A percentile compares a stretch with the other conserved stretches of the same genome.
Evolutionary conservation across 169 alveolate genomes (phyloP).

Genomic region (Plasmodium gonderi): DNA sequence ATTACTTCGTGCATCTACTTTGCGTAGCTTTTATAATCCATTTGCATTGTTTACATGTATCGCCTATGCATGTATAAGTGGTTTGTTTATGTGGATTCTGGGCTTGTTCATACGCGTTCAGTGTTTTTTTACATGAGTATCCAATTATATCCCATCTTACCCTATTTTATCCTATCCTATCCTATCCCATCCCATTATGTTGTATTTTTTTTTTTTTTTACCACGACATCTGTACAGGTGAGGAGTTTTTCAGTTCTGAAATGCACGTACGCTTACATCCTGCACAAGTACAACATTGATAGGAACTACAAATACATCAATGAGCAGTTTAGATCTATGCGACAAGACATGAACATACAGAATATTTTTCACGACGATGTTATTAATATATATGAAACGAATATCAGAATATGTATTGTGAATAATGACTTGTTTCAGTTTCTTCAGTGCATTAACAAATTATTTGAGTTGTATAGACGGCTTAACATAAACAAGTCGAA

Average conservation of each 20-base stretch:
- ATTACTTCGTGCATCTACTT: neutral
- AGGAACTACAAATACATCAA: slow-evolving; percentile 88
- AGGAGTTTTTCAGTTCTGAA: slow-evolving; percentile 38
- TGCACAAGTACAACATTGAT: slow-evolving; percentile 78
- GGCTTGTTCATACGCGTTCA: too few relatives aligned
- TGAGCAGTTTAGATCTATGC: slow-evolving; percentile 92
- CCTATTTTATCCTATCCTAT: too few relatives aligned
- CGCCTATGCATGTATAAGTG: too few relatives aligned
- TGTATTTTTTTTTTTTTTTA: neutral
- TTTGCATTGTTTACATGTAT: too few relatives aligned
- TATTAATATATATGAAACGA: slow-evolving; percentile 92
- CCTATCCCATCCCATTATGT: neutral
- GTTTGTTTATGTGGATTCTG: too few relatives aligned
- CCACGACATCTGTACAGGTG: slow-evolving; percentile 6
- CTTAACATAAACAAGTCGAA: slow-evolving; percentile 79
- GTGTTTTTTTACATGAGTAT: too few relatives aligned
- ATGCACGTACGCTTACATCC: slow-evolving; percentile 79
- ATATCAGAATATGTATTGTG: slow-evolving; percentile 94
- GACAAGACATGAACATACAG: slow-evolving; percentile 95
- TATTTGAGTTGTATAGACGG: slow-evolving; percentile 85
- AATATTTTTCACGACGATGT: slow-evolving; percentile 90
- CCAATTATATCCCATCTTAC: too few relatives aligned
- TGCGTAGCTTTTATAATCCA: too few relatives aligned
- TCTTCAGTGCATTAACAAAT: slow-evolving; percentile 94
- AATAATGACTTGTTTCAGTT: slow-evolving; percentile 94